Evolutionary conservation across 805 yeast genomes (phyloP).

Genomic region (Maudiozyma bulderi): DNA sequence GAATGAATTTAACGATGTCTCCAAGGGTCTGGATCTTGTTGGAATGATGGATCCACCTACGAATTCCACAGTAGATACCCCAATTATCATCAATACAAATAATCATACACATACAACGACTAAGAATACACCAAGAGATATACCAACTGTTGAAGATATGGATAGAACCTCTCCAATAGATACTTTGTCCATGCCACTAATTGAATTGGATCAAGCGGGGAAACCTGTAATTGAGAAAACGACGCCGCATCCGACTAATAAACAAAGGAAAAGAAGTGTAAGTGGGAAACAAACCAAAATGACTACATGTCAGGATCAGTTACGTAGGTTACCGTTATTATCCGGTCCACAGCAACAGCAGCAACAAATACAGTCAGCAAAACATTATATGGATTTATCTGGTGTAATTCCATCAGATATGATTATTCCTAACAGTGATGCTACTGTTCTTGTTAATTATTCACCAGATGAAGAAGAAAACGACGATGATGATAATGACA

Average conservation of each 20-base stretch:
- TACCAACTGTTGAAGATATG: constrained; percentile 14
- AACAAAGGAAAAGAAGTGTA: neutral
- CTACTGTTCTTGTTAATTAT: constrained; percentile 7
- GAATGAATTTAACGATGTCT: constrained; percentile 14
- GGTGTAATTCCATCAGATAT: neutral
- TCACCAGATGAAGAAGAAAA: constrained; percentile 2
- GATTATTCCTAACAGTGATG: constrained; percentile 2
- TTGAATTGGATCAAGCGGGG: constrained; percentile 21
- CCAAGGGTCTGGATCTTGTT: neutral
- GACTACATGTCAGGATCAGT: constrained; percentile 24
- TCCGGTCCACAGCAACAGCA: constrained; percentile 5
- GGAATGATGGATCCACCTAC: neutral
- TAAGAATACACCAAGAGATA: constrained; percentile 4
- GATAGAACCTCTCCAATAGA: constrained; percentile 28
- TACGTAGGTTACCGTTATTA: constrained; percentile 22
- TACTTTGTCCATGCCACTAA: constrained; percentile 28
- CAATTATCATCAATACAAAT: neutral
- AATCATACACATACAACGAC: neutral
- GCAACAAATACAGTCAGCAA: neutral
- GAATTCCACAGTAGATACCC: neutral
- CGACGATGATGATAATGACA: constrained; percentile 14
- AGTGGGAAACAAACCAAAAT: neutral
- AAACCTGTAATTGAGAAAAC: neutral
- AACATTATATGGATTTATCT: neutral
- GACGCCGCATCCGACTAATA: neutral